Evolutionary conservation across 495 filamentous ascomycete genomes (phyloP), one percentile per base, ranked within the genome.

Genomic region (Copromyces sp.): DNA sequence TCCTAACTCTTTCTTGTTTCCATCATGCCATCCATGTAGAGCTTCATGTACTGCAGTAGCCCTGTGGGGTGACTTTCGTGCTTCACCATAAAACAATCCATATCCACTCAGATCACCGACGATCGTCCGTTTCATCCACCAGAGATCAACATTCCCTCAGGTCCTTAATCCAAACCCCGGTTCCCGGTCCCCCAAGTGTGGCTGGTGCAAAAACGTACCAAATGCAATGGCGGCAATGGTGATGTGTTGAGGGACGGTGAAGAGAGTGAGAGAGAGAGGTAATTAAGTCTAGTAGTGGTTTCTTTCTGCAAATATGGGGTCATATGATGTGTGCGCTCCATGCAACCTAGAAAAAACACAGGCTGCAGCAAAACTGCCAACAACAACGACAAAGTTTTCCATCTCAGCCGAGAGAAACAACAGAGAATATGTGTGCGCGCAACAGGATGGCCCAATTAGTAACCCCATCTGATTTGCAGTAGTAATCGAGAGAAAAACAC

Each of bases 281-380:
- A 24, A 71, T 71, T 71, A 71, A 40, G 37, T 70, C 69, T 70
- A 70, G 69, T 70, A 70, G 69, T 70, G 69, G 53, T 65, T 65
- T 65, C 53, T 65, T 65, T 65, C 53, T 65, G 53, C 53, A 65
- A 65, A 65, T 65, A 17, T 32, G 53, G 53, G 53, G 53, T 65
- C 53, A 70, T 70, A n/a, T 69, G 69, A 71, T 71, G 53, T 59
- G 69, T 59, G 69, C 42, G 41, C 41, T 39, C 47, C 41, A 71
- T 42, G 41, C 47, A 71, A 38, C 40, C 42, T 9, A 59, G 32
- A 20, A 44, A 16, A 71, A 39, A 37, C 14, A 65, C 53, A 65
- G 53, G 53, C 53, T 35, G 53, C 53, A 65, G 53, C 53, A 65
- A 65, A 65, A 35, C 53, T 65, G 5, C 2, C 14, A 35, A 65